Evolutionary conservation across 441 rosid species (phyloP), one percentile per base, ranked within the genome.

Genomic region (Corymbia calophylla): DNA sequence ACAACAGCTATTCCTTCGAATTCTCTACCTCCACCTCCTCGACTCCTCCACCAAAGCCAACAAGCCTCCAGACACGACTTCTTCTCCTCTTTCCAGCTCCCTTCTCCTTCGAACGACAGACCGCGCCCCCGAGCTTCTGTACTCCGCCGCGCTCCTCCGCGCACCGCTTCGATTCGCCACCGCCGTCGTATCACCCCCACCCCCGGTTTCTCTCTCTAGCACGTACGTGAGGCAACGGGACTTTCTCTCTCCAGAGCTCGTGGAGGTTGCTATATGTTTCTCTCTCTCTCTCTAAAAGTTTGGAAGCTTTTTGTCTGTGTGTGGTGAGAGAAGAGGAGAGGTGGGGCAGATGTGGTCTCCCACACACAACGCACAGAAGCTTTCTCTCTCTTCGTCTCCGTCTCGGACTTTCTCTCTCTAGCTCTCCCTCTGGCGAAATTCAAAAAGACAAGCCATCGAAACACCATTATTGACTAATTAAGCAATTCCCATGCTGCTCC

Each of bases 391-490:
- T 49, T 23, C 32, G 53, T 48, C 89, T 44, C 25, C 10, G n/a
- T 49, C 47, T 1, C 54, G 8, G 25, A 44, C 70, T 58, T 48
- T 15, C 54, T 44, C 84, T 27, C 84, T 87, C 80, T 18, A 29
- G 62, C 62, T 23, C 27, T 55, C 58, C 19, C 56, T 19, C 60
- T 4, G 77, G 85, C 2, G 87, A 31, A 18, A 47, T 60, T 47
- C 87, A 82, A 35, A 73, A 31, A 19, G 80, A 58, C 87, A 56
- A 87, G 84, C 88, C 84, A 87, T 19, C 1, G 77, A 35, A 81
- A 60, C 89, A 44, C 82, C 89, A 82, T 82, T 48, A 58, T 88
- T 82, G 60, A 86, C n/a, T 88, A 82, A 88, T 82, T 77, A 88
- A n/a, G 70, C 87, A 44, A 68, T 27, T 77, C 84, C 84, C 18